Evolutionary conservation across 1,284 basidiomycete species (phyloP).

Genomic region (Anthracocystis walkeri): DNA sequence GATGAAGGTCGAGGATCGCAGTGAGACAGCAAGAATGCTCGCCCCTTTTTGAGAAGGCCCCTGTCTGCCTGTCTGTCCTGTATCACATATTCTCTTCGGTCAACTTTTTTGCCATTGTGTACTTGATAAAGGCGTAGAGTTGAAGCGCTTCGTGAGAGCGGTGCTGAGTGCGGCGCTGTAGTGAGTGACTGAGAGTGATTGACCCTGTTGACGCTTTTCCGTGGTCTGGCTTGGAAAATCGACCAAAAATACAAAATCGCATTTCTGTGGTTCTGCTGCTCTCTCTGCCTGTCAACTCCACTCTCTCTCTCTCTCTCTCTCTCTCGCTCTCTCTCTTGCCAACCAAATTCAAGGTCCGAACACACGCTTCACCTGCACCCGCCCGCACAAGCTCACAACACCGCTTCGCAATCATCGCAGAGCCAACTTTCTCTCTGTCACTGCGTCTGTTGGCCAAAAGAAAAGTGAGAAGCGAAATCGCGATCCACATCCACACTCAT

Average conservation of each 20-base stretch:
- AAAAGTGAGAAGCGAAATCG: background rate
- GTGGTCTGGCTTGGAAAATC: slow-evolving; percentile 7
- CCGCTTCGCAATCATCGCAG: background rate
- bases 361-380: background rate
- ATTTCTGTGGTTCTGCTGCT: background rate
- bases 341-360: slow-evolving; percentile 1
- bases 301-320: background rate
- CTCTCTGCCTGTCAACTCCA: background rate
- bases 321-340: background rate
- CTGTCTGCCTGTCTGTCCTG: too few species aligned
- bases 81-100: too few species aligned
- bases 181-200: slow-evolving; percentile 1
- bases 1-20: too few species aligned
- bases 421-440: background rate
- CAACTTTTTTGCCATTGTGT: slow-evolving; percentile 2
- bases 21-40: too few species aligned
- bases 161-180: too few species aligned
- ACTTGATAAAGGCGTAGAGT: background rate
- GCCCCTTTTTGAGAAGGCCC: too few species aligned
- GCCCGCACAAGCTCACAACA: background rate
- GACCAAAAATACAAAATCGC: background rate
- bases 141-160: background rate
- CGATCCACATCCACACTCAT: background rate
- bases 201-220: slow-evolving; percentile 41
- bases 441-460: too few species aligned